Evolutionary conservation across 371 early-diverging fungal genomes (phyloP).

Genomic region (Polyrhizophydium stewartii): DNA sequence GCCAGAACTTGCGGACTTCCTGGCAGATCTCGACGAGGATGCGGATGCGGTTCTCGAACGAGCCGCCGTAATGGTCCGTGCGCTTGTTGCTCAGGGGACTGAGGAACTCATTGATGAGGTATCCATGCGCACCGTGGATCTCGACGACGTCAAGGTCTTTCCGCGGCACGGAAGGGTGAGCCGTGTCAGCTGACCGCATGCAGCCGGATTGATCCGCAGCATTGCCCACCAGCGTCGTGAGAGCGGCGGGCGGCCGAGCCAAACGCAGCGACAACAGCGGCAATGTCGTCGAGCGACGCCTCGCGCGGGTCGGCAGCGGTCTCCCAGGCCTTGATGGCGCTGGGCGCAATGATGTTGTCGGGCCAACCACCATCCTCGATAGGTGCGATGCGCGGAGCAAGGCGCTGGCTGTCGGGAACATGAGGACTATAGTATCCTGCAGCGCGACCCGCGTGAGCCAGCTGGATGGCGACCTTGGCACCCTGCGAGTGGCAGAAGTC

Average conservation of each 20-base stretch:
- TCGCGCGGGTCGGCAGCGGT: constrained; percentile 49
- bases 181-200: no score
- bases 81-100: constrained; percentile 77
- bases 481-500: constrained; percentile 61
- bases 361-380: constrained; percentile 70
- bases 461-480: constrained; percentile 63
- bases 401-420: constrained; percentile 21
- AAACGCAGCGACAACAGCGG: constrained; percentile 54
- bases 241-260: constrained; percentile 67
- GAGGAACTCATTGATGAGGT: constrained; percentile 73
- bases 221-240: constrained; percentile 1
- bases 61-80: constrained; percentile 78
- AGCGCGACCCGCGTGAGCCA: constrained; percentile 82
- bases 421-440: constrained; percentile 56
- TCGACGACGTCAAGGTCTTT: constrained; percentile 80
- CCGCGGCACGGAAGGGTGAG: background rate
- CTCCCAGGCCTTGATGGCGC: constrained; percentile 50
- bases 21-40: constrained; percentile 60
- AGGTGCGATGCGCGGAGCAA: constrained; percentile 22
- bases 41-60: constrained; percentile 71
- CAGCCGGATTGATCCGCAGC: no score
- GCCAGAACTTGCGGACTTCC: constrained; percentile 62
- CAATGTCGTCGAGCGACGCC: constrained; percentile 61
- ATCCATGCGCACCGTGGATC: constrained; percentile 74
- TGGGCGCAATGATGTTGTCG: constrained; percentile 68